Conservation (phyloP, 2,329 filamentous ascomycete species). For the Trichoderma sp. region DNA sequence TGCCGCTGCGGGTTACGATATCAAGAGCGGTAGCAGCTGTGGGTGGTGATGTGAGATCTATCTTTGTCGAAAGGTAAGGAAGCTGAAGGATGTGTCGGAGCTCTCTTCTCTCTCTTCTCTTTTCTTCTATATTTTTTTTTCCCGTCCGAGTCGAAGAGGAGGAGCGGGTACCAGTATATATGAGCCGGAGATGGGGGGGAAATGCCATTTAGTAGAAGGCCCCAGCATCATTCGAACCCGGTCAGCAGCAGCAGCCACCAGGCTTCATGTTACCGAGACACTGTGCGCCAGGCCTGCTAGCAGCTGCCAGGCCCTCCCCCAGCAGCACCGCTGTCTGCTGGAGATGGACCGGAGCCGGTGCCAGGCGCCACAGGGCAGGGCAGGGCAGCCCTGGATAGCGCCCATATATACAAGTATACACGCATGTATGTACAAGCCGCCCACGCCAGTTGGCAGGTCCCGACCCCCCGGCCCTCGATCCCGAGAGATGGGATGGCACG, state of each 20-base stretch:
- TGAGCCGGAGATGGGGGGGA: slow-evolving; percentile 6
- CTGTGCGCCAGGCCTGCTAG: not conserved
- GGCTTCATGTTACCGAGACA: slow-evolving; percentile 13
- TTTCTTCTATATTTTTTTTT: not conserved
- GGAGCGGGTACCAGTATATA: not conserved
- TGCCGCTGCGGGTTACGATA: not conserved
- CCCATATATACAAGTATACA: not conserved
- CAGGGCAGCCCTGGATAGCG: slow-evolving; percentile 6
- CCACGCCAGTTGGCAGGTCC: slow-evolving; percentile 9
- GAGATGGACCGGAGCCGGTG: not conserved
- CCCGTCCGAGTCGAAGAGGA: not conserved
- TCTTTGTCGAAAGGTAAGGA: not conserved
- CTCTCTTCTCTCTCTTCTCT: not conserved
- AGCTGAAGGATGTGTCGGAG: not conserved
- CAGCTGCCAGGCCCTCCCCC: not conserved
- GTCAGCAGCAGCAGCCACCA: slow-evolving; percentile 8
- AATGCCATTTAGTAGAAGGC: not conserved
- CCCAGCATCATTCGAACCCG: not conserved
- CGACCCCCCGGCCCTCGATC: slow-evolving; percentile 7
- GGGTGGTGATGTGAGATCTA: not conserved
- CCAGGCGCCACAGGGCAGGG: slow-evolving; percentile 5
- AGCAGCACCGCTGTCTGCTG: not conserved
- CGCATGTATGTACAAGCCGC: too few species aligned
- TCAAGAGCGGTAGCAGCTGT: not conserved
- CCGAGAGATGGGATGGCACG: slow-evolving; percentile 26